Evolutionary conservation across 306 rosid species (phyloP).

Genomic region (Prunus mira): DNA sequence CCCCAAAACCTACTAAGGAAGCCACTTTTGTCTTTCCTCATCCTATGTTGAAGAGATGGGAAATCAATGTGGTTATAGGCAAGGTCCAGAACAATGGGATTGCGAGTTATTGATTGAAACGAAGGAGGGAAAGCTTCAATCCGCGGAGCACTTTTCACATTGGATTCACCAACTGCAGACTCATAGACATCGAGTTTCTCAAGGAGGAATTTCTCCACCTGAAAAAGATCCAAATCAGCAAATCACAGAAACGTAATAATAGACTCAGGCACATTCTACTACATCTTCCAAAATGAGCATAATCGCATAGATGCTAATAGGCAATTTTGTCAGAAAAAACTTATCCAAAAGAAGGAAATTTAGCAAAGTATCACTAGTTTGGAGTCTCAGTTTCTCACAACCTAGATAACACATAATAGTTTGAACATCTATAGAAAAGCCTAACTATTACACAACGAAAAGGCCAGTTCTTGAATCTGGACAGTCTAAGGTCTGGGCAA

Average conservation of each 20-base stretch:
- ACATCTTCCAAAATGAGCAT: neutral
- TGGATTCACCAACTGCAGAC: constrained; percentile 42
- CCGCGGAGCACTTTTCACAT: constrained; percentile 31
- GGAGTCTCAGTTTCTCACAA: constrained; percentile 1
- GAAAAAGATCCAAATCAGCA: neutral
- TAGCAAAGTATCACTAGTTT: neutral
- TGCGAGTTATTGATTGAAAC: constrained; percentile 46
- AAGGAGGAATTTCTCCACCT: constrained; percentile 42
- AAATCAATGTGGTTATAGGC: constrained; percentile 52
- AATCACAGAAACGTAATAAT: neutral
- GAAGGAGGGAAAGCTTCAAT: constrained; percentile 55
- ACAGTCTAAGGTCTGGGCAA: neutral
- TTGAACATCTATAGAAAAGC: neutral
- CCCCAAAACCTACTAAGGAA: constrained; percentile 55
- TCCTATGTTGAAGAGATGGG: constrained; percentile 51
- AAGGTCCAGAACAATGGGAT: constrained; percentile 52
- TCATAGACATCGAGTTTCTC: constrained; percentile 46
- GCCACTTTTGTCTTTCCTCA: constrained; percentile 61
- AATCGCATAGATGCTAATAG: neutral
- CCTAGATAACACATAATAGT: neutral
- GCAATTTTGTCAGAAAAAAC: neutral
- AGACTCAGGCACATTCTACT: neutral
- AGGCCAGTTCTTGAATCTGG: neutral
- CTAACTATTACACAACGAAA: neutral
- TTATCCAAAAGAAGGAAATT: neutral